Evolutionary conservation across 805 yeast species (phyloP), one percentile per base, ranked within the genome.

Genomic region (Yamadazyma ubonensis): DNA sequence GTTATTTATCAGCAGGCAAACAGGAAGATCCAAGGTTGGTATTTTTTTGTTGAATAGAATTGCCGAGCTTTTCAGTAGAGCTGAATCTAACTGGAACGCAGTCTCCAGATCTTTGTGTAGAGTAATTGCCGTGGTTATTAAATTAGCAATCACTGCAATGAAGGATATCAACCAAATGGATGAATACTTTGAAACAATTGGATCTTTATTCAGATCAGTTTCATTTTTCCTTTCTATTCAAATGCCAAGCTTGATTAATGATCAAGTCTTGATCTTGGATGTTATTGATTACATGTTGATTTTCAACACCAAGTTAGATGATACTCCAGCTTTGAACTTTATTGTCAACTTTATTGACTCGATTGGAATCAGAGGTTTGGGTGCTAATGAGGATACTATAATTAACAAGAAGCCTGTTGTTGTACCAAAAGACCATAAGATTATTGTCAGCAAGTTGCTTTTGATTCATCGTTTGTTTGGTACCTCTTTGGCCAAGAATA

Each of bases 71-170:
- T 78, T 80, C 48, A 52, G 64, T 9, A 67, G 69, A 26, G 80
- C 79, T 11, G 69, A 67, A 29, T 58, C 67, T 2, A 76, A 70
- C 34, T 82, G 89, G 88, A 78, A 68, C 54, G 70, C 78, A 26
- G 67, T 76, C 33, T 81, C 86, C 3, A 69, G 87, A 53, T 76
- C 86, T 0, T 60, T 80, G 29, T 81, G 87, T 50, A 73, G 89
- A 36, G 69, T 78, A 7, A 69, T 78, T 14, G 69, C 78, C 3
- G 61, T 79, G 33, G 51, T 83, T 29, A 54, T 82, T 38, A 72
- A 71, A 41, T 56, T 69, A 33, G 59, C 70, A 0, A 50, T 63
- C 14, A 39, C 39, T 28, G 51, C 71, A 1, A 47, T 54, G 40
- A 43, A 49, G 16, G 52, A 46, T 20, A 33, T 44, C 25, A 32